These are phyloP conservation scores for Leccinum colubrinum DNA, from an alignment of 1,284 basidiomycete species.

Conservation along the genomic window DNA sequence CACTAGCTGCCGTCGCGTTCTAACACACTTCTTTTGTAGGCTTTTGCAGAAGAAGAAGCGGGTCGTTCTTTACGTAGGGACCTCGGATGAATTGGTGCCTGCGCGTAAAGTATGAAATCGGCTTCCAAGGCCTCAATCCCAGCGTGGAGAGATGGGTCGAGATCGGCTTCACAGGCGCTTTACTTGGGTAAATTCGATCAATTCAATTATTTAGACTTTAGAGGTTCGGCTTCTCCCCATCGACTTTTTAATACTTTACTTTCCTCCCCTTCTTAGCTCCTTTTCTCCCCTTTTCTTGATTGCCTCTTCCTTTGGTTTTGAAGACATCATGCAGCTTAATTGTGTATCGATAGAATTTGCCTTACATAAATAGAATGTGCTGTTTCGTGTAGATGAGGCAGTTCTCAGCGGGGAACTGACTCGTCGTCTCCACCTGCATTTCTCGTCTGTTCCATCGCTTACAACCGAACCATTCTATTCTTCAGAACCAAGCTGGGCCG, in stretches of 20 bases:
- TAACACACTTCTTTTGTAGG: constrained; percentile 1
- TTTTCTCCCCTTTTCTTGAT: not conserved
- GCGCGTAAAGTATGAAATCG: constrained; percentile 24
- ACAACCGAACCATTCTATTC: not conserved
- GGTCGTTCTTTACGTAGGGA: constrained; percentile 52
- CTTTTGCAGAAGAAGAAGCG: constrained; percentile 36
- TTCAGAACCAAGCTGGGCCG: not conserved
- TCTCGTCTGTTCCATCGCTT: not conserved
- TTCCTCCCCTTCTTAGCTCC: not conserved
- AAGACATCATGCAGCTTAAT: constrained; percentile 11
- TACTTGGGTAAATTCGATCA: constrained; percentile 11
- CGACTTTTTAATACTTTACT: not conserved
- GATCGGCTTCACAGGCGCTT: constrained; percentile 16
- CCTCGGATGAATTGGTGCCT: constrained; percentile 15
- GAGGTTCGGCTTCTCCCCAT: not conserved
- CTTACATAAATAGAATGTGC: not conserved
- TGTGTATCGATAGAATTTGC: not conserved
- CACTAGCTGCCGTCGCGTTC: not conserved
- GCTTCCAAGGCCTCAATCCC: constrained; percentile 22
- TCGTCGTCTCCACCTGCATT: not conserved
- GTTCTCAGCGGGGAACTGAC: not conserved
- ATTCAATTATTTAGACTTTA: not conserved
- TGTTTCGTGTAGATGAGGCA: too few relatives aligned
- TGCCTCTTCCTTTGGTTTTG: not conserved
- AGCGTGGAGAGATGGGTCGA: constrained; percentile 26